A percentile compares a stretch with the other conserved stretches of the same genome.
These are phyloP conservation scores for Penicillium manginii DNA, from an alignment of 495 filamentous ascomycete genomes.

Conservation along the genomic window DNA sequence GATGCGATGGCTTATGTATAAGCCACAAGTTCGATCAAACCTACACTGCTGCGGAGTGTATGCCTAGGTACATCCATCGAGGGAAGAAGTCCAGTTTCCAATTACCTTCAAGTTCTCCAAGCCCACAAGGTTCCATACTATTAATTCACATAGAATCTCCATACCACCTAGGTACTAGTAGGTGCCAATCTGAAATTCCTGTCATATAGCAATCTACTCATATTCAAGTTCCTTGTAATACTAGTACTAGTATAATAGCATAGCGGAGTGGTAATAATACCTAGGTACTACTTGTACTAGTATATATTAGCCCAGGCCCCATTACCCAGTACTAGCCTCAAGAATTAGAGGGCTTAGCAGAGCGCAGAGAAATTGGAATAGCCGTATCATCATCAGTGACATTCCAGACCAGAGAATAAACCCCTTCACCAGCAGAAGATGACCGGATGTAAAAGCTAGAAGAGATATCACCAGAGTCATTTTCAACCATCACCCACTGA, in stretches of 20 bases:
- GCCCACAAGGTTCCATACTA: background rate
- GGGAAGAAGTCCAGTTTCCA: background rate
- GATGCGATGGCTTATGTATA: slow-evolving; percentile 28
- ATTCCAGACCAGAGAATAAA: slow-evolving; percentile 12
- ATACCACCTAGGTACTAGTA: too few relatives aligned
- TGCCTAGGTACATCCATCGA: background rate
- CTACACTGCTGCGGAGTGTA: too few relatives aligned
- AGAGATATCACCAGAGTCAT: slow-evolving; percentile 6
- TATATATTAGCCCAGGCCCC: too few relatives aligned
- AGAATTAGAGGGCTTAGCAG: slow-evolving; percentile 1
- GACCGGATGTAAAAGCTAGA: slow-evolving; percentile 13
- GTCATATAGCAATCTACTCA: too few relatives aligned
- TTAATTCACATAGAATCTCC: too few relatives aligned
- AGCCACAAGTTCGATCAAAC: background rate
- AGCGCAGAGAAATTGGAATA: slow-evolving; percentile 13
- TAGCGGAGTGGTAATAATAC: too few relatives aligned
- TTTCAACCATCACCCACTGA: slow-evolving; percentile 12
- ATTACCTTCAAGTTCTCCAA: background rate
- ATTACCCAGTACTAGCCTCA: background rate
- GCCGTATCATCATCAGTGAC: slow-evolving; percentile 10
- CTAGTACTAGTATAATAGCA: too few relatives aligned
- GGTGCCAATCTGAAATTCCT: too few relatives aligned
- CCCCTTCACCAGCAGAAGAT: slow-evolving; percentile 1
- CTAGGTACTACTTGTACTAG: too few relatives aligned
- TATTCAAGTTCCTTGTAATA: too few relatives aligned